Evolutionary conservation across 2,329 filamentous ascomycete genomes (phyloP).

Genomic region (Thelonectria rubi): DNA sequence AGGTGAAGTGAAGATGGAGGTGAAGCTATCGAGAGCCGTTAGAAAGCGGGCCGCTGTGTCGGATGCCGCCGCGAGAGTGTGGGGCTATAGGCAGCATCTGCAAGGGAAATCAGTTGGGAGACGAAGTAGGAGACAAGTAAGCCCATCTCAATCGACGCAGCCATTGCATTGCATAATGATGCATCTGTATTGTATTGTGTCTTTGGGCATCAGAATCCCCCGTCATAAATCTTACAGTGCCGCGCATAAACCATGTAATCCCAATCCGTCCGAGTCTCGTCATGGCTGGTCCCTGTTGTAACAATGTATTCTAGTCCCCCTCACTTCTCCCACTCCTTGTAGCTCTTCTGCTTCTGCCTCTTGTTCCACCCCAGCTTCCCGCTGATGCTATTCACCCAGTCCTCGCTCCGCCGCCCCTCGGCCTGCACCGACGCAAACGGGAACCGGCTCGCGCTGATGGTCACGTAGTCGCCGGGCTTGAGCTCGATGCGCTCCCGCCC

Average conservation of each 20-base stretch:
- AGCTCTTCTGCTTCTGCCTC: constrained; percentile 76
- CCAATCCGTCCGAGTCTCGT: neutral
- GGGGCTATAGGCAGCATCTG: neutral
- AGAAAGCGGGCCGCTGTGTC: neutral
- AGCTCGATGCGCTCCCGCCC: constrained; percentile 88
- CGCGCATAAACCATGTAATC: neutral
- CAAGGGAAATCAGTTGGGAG: too few species aligned
- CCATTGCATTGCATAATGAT: neutral
- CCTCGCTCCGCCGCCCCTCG: constrained; percentile 73
- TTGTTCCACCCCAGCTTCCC: constrained; percentile 85
- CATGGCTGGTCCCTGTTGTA: neutral
- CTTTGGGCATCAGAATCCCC: neutral
- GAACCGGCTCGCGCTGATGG: constrained; percentile 81
- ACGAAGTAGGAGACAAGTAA: too few species aligned
- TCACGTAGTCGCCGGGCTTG: constrained; percentile 82
- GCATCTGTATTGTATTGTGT: neutral
- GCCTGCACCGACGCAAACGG: constrained; percentile 82
- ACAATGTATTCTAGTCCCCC: neutral
- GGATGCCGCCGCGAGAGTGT: neutral
- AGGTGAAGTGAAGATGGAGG: neutral
- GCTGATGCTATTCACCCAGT: constrained; percentile 85
- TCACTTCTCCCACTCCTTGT: constrained; percentile 57
- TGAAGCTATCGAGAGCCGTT: neutral
- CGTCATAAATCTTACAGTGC: neutral
- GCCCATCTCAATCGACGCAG: neutral